Conservation (phyloP, 1,139 yeast genomes). For the Pichia sp. region DNA sequence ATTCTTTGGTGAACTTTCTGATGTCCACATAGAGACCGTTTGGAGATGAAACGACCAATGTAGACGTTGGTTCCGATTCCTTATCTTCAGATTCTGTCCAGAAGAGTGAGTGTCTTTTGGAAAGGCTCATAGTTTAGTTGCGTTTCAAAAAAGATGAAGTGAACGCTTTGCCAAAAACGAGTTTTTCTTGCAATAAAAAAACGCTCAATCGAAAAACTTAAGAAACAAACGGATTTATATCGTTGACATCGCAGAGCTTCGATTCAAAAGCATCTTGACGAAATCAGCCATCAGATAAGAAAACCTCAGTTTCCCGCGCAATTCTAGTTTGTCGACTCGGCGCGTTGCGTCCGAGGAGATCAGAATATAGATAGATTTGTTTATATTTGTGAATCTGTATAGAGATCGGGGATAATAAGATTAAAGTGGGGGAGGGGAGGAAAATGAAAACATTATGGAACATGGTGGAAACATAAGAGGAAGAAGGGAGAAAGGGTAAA, state of each 20-base stretch:
- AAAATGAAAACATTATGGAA: background rate
- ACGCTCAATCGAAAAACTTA: too few relatives aligned
- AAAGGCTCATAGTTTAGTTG: constrained; percentile 17
- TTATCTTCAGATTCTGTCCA: constrained; percentile 32
- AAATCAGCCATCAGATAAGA: background rate
- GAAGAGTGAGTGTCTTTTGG: constrained; percentile 19
- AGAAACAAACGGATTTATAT: too few relatives aligned
- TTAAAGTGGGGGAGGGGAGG: background rate
- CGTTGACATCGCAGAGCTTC: too few relatives aligned
- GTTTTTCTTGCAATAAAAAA: too few relatives aligned
- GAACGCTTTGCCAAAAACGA: too few relatives aligned
- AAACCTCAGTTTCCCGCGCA: background rate
- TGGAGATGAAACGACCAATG: constrained; percentile 50
- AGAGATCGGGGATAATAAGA: background rate
- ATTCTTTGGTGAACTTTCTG: constrained; percentile 31
- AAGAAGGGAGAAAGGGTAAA: background rate
- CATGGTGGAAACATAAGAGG: background rate
- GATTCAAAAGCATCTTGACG: too few relatives aligned
- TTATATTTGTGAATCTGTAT: background rate
- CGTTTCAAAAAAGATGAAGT: too few relatives aligned
- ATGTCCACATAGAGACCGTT: constrained; percentile 45
- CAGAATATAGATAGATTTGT: background rate
- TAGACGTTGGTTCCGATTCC: constrained; percentile 45
- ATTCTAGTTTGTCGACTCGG: too few relatives aligned
- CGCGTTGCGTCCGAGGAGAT: too few relatives aligned